Conservation (phyloP, 139 green algal genomes). For the Penium margaritaceum region DNA sequence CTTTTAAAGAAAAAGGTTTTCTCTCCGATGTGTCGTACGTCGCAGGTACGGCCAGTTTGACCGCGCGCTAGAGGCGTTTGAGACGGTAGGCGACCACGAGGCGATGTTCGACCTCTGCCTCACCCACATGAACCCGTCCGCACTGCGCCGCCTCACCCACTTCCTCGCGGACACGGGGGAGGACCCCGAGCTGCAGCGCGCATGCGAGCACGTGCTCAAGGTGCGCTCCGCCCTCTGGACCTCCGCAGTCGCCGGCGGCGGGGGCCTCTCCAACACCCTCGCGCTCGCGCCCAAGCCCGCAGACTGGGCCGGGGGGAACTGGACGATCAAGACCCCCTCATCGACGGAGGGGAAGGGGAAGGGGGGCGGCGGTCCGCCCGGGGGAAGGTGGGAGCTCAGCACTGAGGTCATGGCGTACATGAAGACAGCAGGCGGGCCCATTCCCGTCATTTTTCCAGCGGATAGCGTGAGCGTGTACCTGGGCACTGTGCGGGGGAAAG, state of each 20-base stretch:
- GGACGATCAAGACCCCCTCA: too few relatives aligned
- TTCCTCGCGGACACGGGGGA: slow-evolving; percentile 27
- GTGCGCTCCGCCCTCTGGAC: slow-evolving; percentile 34
- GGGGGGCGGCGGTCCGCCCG: background rate
- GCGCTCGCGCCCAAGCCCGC: slow-evolving; percentile 21
- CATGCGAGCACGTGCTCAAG: slow-evolving; percentile 18
- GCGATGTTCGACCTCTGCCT: slow-evolving; percentile 40
- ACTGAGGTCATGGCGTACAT: slow-evolving; percentile 42
- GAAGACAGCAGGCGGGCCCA: slow-evolving; percentile 23
- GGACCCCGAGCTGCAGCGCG: slow-evolving; percentile 17
- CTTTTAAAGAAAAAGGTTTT: too few relatives aligned
- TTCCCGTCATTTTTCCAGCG: slow-evolving; percentile 13
- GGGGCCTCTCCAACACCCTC: background rate
- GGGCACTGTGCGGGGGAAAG: slow-evolving; percentile 22
- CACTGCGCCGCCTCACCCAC: slow-evolving; percentile 26
- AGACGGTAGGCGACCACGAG: slow-evolving; percentile 30
- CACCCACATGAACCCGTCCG: slow-evolving; percentile 35
- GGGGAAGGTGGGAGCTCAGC: slow-evolving; percentile 19
- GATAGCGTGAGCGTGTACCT: slow-evolving; percentile 37
- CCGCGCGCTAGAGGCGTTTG: slow-evolving; percentile 28
- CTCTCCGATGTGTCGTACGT: background rate
- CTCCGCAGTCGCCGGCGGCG: too few relatives aligned
- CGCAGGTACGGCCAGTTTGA: slow-evolving; percentile 44
- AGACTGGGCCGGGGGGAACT: slow-evolving; percentile 37
- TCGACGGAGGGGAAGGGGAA: background rate